A percentile compares a stretch with the other conserved stretches of the same genome.
These are phyloP conservation scores for Auricularia heimuer DNA, from an alignment of 768 basidiomycete species.

Conservation along the genomic window DNA sequence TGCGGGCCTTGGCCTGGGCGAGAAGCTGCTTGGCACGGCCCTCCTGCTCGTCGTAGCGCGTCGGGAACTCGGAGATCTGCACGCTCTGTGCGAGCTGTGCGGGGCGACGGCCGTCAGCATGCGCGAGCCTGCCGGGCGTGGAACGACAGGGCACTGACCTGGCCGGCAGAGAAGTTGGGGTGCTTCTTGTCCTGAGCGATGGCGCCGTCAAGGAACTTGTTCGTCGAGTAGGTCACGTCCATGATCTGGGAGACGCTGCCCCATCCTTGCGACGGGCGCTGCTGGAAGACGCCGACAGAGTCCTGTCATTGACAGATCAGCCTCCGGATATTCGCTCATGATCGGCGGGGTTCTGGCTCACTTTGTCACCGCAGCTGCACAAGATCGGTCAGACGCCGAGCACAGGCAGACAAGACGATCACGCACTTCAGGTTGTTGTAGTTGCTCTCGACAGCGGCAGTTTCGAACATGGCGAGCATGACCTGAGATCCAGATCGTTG, in stretches of 20 bases:
- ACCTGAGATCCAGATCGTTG: background rate
- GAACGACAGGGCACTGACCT: background rate
- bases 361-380: background rate
- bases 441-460: conserved; percentile 1
- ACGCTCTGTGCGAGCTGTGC: background rate
- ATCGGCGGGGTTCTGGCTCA: background rate
- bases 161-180: background rate
- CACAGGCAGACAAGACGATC: background rate
- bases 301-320: background rate
- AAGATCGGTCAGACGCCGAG: background rate
- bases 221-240: background rate
- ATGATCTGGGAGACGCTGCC: background rate
- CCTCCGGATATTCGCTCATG: background rate
- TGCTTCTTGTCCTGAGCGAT: background rate
- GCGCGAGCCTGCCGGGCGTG: background rate
- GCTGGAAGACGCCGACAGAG: conserved; percentile 1
- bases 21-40: background rate
- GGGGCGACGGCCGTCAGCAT: background rate
- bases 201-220: background rate
- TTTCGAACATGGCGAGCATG: conserved; percentile 1
- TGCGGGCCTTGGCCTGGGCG: background rate
- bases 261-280: conserved; percentile 1
- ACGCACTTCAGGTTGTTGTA: background rate
- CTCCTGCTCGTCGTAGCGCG: conserved; percentile 2
- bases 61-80: background rate